These are phyloP conservation scores for Globisporangium uncinulatum DNA, from an alignment of 352 stramenopile genomes.

Conservation along the genomic window DNA sequence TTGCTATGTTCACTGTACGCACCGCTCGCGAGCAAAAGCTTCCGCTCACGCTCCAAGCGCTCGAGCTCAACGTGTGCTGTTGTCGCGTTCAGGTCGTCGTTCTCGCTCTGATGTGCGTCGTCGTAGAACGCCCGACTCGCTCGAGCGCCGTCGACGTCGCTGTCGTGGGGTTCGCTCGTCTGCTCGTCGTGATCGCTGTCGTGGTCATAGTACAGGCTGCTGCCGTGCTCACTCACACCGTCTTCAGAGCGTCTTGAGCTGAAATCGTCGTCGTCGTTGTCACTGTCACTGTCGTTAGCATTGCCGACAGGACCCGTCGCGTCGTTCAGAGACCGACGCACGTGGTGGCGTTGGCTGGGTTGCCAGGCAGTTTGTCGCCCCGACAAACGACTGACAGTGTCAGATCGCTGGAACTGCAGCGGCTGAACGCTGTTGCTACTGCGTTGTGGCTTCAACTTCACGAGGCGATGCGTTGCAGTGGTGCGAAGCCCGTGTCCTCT, in stretches of 20 bases:
- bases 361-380: too few species aligned
- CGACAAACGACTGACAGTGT: too few species aligned
- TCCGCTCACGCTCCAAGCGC: constrained; percentile 45
- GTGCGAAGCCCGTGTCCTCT: not conserved
- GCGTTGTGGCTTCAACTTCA: not conserved
- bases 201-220: constrained; percentile 14
- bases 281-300: not conserved
- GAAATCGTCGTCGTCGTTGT: not conserved
- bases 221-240: not conserved
- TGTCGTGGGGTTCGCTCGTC: not conserved
- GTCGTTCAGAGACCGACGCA: too few species aligned
- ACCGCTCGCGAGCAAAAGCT: constrained; percentile 52
- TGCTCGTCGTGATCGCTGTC: not conserved
- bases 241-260: not conserved
- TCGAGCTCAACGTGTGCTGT: constrained; percentile 22
- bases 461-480: not conserved
- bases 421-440: not conserved
- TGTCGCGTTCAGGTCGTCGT: constrained; percentile 1
- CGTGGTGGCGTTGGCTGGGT: too few species aligned
- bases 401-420: too few species aligned
- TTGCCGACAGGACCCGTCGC: too few species aligned
- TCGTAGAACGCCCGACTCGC: not conserved
- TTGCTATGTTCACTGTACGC: constrained; percentile 59
- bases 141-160: not conserved
- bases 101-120: constrained; percentile 4